Evolutionary conservation across 1,284 basidiomycete genomes (phyloP).

Genomic region (Heterobasidion parviporum): DNA sequence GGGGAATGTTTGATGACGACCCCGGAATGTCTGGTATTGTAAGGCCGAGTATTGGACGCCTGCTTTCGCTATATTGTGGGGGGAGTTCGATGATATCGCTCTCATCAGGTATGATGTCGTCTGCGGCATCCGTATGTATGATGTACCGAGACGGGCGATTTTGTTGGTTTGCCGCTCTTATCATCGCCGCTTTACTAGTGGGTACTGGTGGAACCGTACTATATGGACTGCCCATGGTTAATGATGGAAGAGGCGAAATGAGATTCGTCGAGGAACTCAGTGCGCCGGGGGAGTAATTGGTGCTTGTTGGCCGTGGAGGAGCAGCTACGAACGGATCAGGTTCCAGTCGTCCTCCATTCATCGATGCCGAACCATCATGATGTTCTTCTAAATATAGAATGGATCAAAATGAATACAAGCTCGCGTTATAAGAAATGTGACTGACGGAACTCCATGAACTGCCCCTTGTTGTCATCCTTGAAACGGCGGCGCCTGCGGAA

Average conservation of each 20-base stretch:
- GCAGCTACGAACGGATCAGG: background rate
- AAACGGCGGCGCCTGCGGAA: slow-evolving; percentile 9
- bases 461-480: slow-evolving; percentile 7
- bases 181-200: slow-evolving; percentile 31
- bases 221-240: background rate
- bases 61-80: slow-evolving; percentile 59
- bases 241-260: slow-evolving; percentile 6
- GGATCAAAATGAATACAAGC: background rate
- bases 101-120: slow-evolving; percentile 32
- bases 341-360: background rate
- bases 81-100: slow-evolving; percentile 65
- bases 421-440: background rate
- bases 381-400: background rate
- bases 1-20: background rate
- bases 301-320: background rate
- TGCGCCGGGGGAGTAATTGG: background rate
- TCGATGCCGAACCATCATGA: background rate
- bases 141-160: slow-evolving; percentile 46
- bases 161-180: slow-evolving; percentile 33
- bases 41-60: slow-evolving; percentile 17
- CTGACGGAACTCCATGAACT: slow-evolving; percentile 5
- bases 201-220: background rate
- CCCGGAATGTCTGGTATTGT: background rate
- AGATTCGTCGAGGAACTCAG: background rate
- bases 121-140: slow-evolving; percentile 64